A percentile compares a stretch with the other conserved stretches of the same genome.
Evolutionary conservation across 2,329 filamentous ascomycete species (phyloP).

Genomic region (Ceratocystis harringtonii): DNA sequence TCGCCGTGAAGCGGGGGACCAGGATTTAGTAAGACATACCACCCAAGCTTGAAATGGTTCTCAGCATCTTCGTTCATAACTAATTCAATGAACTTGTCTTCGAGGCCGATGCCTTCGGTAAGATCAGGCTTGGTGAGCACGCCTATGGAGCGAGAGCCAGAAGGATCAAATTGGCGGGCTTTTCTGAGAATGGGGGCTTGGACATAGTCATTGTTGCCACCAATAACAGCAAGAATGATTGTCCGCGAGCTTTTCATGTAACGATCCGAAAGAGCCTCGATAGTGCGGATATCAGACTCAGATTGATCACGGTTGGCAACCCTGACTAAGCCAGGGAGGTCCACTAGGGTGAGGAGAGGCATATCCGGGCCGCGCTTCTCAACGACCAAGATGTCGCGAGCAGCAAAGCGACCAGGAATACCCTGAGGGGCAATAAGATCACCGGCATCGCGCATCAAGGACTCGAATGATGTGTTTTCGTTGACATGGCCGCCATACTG

Average conservation of each 20-base stretch:
- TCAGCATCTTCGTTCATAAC: slow-evolving; percentile 35
- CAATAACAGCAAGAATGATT: slow-evolving; percentile 41
- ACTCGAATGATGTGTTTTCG: slow-evolving; percentile 32
- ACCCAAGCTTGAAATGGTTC: slow-evolving; percentile 37
- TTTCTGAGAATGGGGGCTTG: slow-evolving; percentile 38
- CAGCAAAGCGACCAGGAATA: slow-evolving; percentile 36
- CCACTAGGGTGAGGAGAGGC: slow-evolving; percentile 45
- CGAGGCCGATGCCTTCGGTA: slow-evolving; percentile 37
- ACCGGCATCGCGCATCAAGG: slow-evolving; percentile 36
- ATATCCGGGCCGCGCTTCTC: slow-evolving; percentile 44
- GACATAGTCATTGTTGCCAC: slow-evolving; percentile 40
- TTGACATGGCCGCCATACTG: slow-evolving; percentile 35
- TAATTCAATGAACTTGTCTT: slow-evolving; percentile 40
- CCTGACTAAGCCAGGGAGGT: slow-evolving; percentile 44
- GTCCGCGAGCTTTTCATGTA: slow-evolving; percentile 43
- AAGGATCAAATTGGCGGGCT: slow-evolving; percentile 35
- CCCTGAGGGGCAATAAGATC: slow-evolving; percentile 37
- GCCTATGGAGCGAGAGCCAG: slow-evolving; percentile 35
- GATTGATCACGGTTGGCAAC: slow-evolving; percentile 40
- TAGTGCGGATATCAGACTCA: slow-evolving; percentile 36
- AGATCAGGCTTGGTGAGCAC: slow-evolving; percentile 40
- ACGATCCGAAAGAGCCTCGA: slow-evolving; percentile 35
- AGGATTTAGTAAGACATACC: slow-evolving; percentile 38
- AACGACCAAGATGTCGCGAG: slow-evolving; percentile 40
- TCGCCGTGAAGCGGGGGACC: slow-evolving; percentile 31